Base-by-base conservation (phyloP, 1,139 yeast genomes). In the Diutina siamensis region DNA sequence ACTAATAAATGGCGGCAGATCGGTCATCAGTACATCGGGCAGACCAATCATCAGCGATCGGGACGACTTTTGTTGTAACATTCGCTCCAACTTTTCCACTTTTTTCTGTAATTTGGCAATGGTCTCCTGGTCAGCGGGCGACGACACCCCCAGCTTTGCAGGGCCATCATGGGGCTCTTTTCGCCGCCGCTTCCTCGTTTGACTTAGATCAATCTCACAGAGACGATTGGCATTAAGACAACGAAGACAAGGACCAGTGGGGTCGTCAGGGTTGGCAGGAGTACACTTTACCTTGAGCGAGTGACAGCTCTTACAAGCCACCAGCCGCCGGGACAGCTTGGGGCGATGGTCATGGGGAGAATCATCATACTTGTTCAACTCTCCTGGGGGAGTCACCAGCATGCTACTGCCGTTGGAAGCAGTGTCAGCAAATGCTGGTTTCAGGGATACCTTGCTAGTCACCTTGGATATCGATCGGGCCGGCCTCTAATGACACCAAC, bases 261-360 rank as follows among this genome's bases (percentile, higher is more conserved):
- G 82, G 50, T 76, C 71, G 13, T 63, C 53, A 0, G 73, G 68
- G 57, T 83, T 83, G 1, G 82, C 68, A 0, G 94, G 94, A 12
- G 83, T 78, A 59, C 96, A 87, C 52, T 82, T 80, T 33, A 86
- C 95, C 56, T 87, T 87, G 45, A 86, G 68, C 1, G 83, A 60
- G 55, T 87, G 94, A 58, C 96, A 87, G 47, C 81, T 74, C 47
- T 80, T 81, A 60, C 96, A 87, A 1, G 95, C 95, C 36, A 64
- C 42, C 42, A 38, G 42, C 7, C 42, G 8, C 21, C 42, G 32
- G 33, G 42, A 15, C 10, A 22, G 42, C 17, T 25, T 22, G 7
- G 33, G 21, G 13, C 42, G 32, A 8, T 4, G 15, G 15, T 31
- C 34, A 4, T 12, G 34, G 12, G 34, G 15, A 5, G 34, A 31